Percentiles rank a stretch among this genome's conserved stretches.
Conservation (phyloP, 345 rosid species). For the Eucalyptus leucophloia region DNA sequence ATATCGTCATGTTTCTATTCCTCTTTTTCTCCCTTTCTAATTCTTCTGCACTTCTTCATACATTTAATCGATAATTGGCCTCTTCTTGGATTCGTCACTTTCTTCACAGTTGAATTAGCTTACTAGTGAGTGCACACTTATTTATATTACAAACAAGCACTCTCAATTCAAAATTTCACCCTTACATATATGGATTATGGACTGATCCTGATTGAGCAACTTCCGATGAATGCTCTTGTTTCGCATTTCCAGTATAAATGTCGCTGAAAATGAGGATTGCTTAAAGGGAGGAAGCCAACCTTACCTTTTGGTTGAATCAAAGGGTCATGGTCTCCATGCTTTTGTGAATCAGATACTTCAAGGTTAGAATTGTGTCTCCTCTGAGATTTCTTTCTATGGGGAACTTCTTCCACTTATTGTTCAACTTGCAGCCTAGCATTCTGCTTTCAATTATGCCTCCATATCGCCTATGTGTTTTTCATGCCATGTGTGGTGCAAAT, state of each 20-base stretch:
- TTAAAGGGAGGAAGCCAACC: constrained; percentile 44
- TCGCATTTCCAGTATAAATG: constrained; percentile 35
- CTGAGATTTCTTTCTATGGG: neutral
- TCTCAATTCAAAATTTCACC: neutral
- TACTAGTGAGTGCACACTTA: neutral
- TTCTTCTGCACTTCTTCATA: neutral
- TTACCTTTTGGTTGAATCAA: constrained; percentile 66
- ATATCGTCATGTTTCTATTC: neutral
- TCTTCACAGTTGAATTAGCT: neutral
- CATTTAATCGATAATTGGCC: neutral
- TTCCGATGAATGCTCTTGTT: neutral
- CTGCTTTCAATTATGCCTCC: neutral
- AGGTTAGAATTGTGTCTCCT: constrained; percentile 20
- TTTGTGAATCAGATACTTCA: constrained; percentile 65
- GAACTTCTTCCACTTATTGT: neutral
- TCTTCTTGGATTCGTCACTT: neutral
- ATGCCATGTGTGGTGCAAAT: neutral
- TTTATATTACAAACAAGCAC: neutral
- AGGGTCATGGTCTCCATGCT: constrained; percentile 85
- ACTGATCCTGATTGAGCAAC: neutral
- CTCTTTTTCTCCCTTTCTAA: neutral
- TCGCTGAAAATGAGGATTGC: constrained; percentile 42
- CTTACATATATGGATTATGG: neutral
- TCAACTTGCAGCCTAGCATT: neutral
- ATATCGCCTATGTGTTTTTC: neutral